Conservation (phyloP, 2,329 filamentous ascomycete species). For the Dactylellina haptotyla region DNA sequence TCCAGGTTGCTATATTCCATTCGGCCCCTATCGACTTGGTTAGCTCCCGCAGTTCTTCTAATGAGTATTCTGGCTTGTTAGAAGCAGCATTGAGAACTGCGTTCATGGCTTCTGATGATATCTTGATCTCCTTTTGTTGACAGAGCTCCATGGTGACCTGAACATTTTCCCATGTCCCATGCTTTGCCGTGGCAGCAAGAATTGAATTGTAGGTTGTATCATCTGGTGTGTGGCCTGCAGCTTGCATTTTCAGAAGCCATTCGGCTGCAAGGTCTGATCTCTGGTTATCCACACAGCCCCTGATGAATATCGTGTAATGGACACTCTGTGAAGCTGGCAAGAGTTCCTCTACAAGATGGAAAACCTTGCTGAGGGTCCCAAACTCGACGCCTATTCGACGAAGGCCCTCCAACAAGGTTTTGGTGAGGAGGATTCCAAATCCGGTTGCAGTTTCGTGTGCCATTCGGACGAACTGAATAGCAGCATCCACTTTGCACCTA, state of each 20-base stretch:
- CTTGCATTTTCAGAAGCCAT: constrained; percentile 56
- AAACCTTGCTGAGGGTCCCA: constrained; percentile 17
- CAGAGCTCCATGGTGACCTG: constrained; percentile 54
- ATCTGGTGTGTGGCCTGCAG: constrained; percentile 53
- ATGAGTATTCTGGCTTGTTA: constrained; percentile 5
- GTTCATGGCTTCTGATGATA: constrained; percentile 54
- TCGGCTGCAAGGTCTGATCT: constrained; percentile 50
- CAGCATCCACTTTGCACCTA: constrained; percentile 39
- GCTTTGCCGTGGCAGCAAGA: constrained; percentile 54
- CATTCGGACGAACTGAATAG: constrained; percentile 45
- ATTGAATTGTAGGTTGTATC: constrained; percentile 55
- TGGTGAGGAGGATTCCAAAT: constrained; percentile 19
- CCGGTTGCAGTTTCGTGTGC: constrained; percentile 42
- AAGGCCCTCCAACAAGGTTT: constrained; percentile 35
- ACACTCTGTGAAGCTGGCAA: constrained; percentile 38
- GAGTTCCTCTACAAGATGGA: constrained; percentile 38
- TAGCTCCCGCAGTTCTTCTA: constrained; percentile 54
- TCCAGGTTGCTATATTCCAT: constrained; percentile 53
- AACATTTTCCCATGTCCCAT: constrained; percentile 55
- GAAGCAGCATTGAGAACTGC: constrained; percentile 54
- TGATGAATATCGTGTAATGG: constrained; percentile 56
- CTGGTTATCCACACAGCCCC: constrained; percentile 53
- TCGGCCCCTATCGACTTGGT: constrained; percentile 28
- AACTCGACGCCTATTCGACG: constrained; percentile 29
- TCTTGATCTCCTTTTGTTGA: constrained; percentile 49